Base-by-base conservation (phyloP, 768 basidiomycete genomes). In the Tubosaeta brunneosetosa region DNA sequence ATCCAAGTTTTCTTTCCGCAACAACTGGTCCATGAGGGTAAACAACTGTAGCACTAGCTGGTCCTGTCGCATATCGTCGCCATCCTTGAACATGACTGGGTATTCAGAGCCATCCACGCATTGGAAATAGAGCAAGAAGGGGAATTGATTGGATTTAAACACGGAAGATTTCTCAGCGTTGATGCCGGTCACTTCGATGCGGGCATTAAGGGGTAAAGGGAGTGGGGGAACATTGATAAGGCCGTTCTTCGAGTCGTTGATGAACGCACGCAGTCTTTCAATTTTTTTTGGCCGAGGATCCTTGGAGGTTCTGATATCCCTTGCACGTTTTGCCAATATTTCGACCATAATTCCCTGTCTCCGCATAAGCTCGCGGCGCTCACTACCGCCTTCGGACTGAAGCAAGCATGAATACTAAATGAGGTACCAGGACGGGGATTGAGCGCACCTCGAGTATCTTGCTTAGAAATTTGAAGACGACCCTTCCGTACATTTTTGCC, bases 31-130 rank as follows among this genome's bases (percentile, higher is more conserved):
- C 97, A 99, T 99, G 26, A 99, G 82, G 14, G 94, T 97, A 69
- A 99, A 94, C n/a, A 98, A 77, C 69, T 99, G 97, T 46, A 98
- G 88, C 26, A 98, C 94, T 34, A 99, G 82, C 68, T 99, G 97
- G 66, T 99, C 97, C 69, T 99, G 97, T 19, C 97, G 85, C 79
- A 98, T 87, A 65, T 99, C 97, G 65, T 98, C 97, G 13, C 97
- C 97, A 60, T 97, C 94, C 71, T 98, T 99, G 79, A 98, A 97
- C 55, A 99, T 98, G 47, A 97, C 81, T 0, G 94, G 90, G 68
- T 88, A 98, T 65, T 94, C 90, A 14, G 83, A 79, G 10, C 89
- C 86, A 51, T 91, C 88, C 10, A 83, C 75, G 59, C 89, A 88
- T 60, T 91, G 86, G 70, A 98, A 95, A 68, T 88, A 92, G 16